Percentiles rank a stretch among this genome's conserved stretches.
phyloP scores from a whole-genome alignment of 345 rosid species.

The Populus pruinosa region DNA sequence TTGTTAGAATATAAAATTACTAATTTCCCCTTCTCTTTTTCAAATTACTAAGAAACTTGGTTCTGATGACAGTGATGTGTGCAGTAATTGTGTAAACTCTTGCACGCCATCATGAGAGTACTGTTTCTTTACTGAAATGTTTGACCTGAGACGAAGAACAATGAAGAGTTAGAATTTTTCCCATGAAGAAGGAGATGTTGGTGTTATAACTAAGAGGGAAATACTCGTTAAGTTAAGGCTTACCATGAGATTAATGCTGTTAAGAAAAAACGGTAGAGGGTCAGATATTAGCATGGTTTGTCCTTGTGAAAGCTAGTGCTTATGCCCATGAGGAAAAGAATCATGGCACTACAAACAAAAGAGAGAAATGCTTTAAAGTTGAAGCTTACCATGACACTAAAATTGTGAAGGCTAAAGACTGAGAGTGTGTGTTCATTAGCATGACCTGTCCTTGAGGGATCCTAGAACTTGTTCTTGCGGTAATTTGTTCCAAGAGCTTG shows the following conservation, averaged over 20 bases:
- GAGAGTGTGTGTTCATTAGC: not conserved
- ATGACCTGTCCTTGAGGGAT: not conserved
- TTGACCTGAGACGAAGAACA: not conserved
- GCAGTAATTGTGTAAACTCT: not conserved
- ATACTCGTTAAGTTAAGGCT: not conserved
- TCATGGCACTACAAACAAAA: not conserved
- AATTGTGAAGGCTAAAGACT: not conserved
- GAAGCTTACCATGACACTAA: not conserved
- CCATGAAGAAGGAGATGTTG: not conserved
- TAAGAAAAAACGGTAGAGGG: not conserved
- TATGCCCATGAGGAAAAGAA: not conserved
- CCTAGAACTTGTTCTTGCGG: not conserved
- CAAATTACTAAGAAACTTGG: not conserved
- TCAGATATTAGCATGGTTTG: not conserved
- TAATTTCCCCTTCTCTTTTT: no score
- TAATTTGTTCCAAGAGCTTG: not conserved
- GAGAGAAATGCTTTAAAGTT: not conserved
- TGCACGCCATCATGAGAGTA: not conserved
- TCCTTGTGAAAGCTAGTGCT: not conserved
- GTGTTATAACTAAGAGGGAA: not conserved
- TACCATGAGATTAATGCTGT: not conserved
- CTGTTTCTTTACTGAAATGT: not conserved
- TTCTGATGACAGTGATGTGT: not conserved
- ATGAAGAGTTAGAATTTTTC: not conserved
- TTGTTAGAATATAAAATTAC: no score